Evolutionary conservation across 148 eudicot species (phyloP), one percentile per base, ranked within the genome.

Genomic region (Cornus suecica): DNA sequence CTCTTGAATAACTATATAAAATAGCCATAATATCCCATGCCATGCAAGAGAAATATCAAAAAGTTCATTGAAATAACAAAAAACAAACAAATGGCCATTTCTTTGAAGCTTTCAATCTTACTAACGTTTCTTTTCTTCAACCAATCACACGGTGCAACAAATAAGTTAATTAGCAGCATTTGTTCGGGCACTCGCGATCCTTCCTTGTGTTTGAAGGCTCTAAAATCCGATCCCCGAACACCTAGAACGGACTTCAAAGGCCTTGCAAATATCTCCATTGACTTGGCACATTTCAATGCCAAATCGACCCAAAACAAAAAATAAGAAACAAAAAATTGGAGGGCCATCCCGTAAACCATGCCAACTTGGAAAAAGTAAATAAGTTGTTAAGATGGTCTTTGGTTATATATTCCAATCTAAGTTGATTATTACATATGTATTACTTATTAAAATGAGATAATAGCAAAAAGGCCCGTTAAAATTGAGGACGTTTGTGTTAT

Each of bases 231-330:
- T 26, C 66, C 76, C 11, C 70, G 66, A 4, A 27, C 76, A 2
- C 20, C 52, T 10, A 32, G 34, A 16, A 54, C 71, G 10, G 65
- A 54, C 10, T 66, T 71, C 41, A 52, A 52, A 51, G 75, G 65
- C 80, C 80, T 78, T 65, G 71, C 54, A 16, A 22, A 20, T 0
- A 71, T 78, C 70, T 71, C 76, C 24, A 71, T 78, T 22, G 16
- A 32, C 67, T n/a, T n/a, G 13, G 22, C 80, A 2, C 68, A 32
- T 24, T 11, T 13, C 10, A 1, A 64, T 27, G 76, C 76, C 24
- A 30, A 51, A 30, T 5, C 24, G 16, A 65, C 65, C 10, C 28
- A 25, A 10, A 71, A 70, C 4, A n/a, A n/a, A n/a, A n/a, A n/a
- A n/a, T n/a, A n/a, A n/a, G n/a, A n/a, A n/a, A n/a, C n/a, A n/a